Conservation (phyloP, 2,329 filamentous ascomycete genomes). For the Cytospora leucostoma region DNA sequence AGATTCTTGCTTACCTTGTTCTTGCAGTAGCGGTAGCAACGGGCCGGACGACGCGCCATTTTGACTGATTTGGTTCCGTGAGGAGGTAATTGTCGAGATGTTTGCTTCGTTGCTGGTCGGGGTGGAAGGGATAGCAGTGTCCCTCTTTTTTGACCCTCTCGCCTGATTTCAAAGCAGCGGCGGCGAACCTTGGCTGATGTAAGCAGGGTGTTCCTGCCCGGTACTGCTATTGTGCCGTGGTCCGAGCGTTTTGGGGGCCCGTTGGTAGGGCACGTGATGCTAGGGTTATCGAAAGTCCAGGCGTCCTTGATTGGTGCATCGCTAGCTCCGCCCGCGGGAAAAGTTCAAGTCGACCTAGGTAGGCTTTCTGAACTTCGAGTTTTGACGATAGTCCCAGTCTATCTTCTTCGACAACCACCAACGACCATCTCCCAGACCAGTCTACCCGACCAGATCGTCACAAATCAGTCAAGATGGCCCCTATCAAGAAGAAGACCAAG, state of each 20-base stretch:
- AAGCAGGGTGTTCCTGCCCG: conserved; percentile 4
- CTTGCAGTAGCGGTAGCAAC: conserved; percentile 99
- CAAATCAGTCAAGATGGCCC: conserved; percentile 61
- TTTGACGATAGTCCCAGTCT: neutral
- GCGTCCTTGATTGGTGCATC: conserved; percentile 3
- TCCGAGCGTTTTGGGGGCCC: conserved; percentile 1
- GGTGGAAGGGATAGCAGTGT: conserved; percentile 34
- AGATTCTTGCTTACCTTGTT: conserved; percentile 79
- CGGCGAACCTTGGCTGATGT: conserved; percentile 9
- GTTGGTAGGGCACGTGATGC: conserved; percentile 27
- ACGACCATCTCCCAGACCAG: conserved; percentile 25
- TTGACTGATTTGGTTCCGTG: conserved; percentile 64
- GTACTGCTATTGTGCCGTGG: neutral
- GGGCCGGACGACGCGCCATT: conserved; percentile 99
- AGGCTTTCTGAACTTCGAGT: conserved; percentile 6
- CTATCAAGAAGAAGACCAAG: conserved; percentile 73
- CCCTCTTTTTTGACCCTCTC: conserved; percentile 34
- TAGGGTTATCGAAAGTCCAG: neutral
- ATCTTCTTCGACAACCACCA: conserved; percentile 24
- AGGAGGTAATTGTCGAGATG: conserved; percentile 47
- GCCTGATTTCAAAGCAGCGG: conserved; percentile 58
- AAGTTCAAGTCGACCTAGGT: conserved; percentile 7
- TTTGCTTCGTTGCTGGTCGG: conserved; percentile 44
- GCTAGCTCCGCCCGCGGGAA: conserved; percentile 9
- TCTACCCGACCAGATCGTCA: conserved; percentile 28